These are phyloP conservation scores for Wickerhamomyces queroliae DNA, from an alignment of 805 yeast species.

Conservation along the genomic window DNA sequence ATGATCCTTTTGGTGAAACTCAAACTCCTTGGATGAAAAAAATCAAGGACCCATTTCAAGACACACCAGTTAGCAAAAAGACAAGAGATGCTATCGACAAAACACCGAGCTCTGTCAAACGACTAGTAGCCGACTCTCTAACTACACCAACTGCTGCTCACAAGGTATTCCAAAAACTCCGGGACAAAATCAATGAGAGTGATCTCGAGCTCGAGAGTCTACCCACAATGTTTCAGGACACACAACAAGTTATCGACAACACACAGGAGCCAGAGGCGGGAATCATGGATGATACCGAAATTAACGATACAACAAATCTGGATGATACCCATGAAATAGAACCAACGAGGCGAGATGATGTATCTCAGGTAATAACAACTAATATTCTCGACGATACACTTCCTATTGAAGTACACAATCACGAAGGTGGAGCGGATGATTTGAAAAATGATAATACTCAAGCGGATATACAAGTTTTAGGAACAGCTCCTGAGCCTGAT, in stretches of 20 bases:
- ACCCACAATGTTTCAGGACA: constrained; percentile 6
- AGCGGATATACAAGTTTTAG: constrained; percentile 19
- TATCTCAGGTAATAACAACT: not conserved
- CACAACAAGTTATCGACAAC: constrained; percentile 6
- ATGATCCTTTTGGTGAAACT: constrained; percentile 25
- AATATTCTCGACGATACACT: not conserved
- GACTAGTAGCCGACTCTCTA: not conserved
- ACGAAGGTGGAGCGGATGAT: not conserved
- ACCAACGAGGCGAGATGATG: not conserved
- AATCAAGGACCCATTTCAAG: constrained; percentile 33
- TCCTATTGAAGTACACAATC: not conserved
- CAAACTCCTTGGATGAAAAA: constrained; percentile 24
- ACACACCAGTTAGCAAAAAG: constrained; percentile 13
- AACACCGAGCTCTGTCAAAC: constrained; percentile 13
- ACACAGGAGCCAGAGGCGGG: not conserved
- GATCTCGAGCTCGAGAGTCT: constrained; percentile 15
- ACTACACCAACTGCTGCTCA: constrained; percentile 10
- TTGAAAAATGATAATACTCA: not conserved
- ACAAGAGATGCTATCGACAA: constrained; percentile 5
- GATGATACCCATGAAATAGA: not conserved
- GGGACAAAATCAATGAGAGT: constrained; percentile 17
- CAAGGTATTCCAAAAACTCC: constrained; percentile 13
- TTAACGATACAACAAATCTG: not conserved
- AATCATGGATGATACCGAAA: not conserved
- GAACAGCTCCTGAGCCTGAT: constrained; percentile 18